Evolutionary conservation across 306 rosid species (phyloP).

Genomic region (Quercus robur): DNA sequence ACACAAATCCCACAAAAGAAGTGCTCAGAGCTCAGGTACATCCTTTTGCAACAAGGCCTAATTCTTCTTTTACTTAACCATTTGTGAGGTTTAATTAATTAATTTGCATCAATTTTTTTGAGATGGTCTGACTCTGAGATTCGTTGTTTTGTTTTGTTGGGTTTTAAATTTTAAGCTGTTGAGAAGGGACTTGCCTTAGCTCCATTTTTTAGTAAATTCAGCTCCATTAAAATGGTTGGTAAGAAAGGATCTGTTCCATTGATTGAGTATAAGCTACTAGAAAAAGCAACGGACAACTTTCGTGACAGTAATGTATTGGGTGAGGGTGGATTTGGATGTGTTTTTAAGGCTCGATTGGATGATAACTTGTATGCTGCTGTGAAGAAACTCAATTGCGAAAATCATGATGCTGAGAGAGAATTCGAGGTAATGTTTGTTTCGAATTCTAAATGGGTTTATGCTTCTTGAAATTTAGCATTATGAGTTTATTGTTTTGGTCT

Average conservation of each 20-base stretch:
- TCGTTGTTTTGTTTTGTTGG: constrained; percentile 23
- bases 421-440: constrained; percentile 52
- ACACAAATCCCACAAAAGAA: constrained; percentile 36
- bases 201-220: constrained; percentile 52
- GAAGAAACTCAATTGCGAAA: constrained; percentile 64
- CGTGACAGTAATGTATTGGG: constrained; percentile 71
- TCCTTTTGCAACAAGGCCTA: neutral
- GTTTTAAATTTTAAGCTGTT: constrained; percentile 41
- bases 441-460: neutral
- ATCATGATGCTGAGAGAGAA: constrained; percentile 65
- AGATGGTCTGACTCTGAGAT: constrained; percentile 16
- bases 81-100: constrained; percentile 4
- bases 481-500: neutral
- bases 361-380: constrained; percentile 71
- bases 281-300: constrained; percentile 62
- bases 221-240: constrained; percentile 51
- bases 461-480: neutral
- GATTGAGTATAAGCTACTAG: constrained; percentile 68
- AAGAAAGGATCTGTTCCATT: constrained; percentile 57
- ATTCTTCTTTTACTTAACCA: neutral
- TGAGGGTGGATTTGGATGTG: constrained; percentile 90
- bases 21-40: constrained; percentile 44
- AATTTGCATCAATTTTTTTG: constrained; percentile 2
- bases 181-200: constrained; percentile 59
- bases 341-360: constrained; percentile 79